These are phyloP conservation scores for Danielia oregonensis DNA, from an alignment of 805 yeast species.

Conservation along the genomic window DNA sequence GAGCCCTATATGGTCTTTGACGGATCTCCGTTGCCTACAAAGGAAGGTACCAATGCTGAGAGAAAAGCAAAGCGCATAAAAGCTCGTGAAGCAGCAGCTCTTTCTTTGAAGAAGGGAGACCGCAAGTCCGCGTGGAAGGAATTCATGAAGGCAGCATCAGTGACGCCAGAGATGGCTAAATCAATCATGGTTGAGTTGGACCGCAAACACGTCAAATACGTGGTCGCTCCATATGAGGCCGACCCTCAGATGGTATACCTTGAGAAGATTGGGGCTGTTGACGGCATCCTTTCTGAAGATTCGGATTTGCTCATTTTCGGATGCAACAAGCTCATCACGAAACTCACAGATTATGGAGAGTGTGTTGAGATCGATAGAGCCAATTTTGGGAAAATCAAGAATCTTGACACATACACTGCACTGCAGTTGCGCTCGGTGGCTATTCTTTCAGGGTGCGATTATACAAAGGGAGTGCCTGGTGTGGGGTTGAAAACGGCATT, in stretches of 20 bases:
- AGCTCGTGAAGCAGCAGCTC: constrained; percentile 55
- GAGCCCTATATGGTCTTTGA: constrained; percentile 89
- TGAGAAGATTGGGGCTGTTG: constrained; percentile 68
- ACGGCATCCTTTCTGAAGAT: constrained; percentile 90
- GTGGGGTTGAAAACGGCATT: constrained; percentile 81
- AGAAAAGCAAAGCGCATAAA: constrained; percentile 55
- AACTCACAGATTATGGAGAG: constrained; percentile 69
- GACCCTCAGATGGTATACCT: constrained; percentile 94
- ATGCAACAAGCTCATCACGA: constrained; percentile 69
- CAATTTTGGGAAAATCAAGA: constrained; percentile 48
- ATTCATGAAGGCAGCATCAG: constrained; percentile 77
- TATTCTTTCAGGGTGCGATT: constrained; percentile 93
- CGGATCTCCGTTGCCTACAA: constrained; percentile 82
- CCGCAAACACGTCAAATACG: constrained; percentile 52
- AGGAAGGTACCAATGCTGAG: constrained; percentile 65
- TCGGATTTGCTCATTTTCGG: constrained; percentile 92
- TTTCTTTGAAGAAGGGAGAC: constrained; percentile 50
- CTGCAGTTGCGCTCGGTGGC: constrained; percentile 73
- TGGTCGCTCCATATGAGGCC: constrained; percentile 98
- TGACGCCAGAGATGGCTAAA: constrained; percentile 89
- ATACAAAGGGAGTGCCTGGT: constrained; percentile 79
- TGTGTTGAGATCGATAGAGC: constrained; percentile 67
- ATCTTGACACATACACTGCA: constrained; percentile 47
- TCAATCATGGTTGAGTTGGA: constrained; percentile 72
- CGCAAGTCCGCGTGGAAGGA: constrained; percentile 58